Percentiles rank a stretch among this genome's conserved stretches.
phyloP scores from a whole-genome alignment of 768 basidiomycete genomes.

The Leucosporidium creatinivorum region DNA sequence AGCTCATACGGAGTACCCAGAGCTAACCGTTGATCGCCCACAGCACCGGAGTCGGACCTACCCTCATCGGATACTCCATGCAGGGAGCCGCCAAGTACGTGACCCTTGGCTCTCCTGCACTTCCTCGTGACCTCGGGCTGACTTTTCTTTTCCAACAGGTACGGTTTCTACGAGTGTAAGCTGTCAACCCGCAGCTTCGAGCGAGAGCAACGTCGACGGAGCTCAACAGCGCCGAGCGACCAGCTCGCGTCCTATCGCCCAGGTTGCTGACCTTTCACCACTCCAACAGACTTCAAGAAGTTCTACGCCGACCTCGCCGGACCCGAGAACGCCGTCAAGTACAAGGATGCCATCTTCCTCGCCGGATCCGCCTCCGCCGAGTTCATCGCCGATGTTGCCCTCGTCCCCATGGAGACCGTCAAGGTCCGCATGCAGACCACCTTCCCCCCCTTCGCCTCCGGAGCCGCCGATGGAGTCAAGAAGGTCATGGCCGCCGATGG shows the following conservation, averaged over 20 bases:
- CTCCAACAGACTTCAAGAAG: constrained; percentile 15
- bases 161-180: constrained; percentile 42
- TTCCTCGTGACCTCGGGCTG: too few species aligned
- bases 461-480: constrained; percentile 22
- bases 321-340: constrained; percentile 44
- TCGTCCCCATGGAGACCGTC: constrained; percentile 43
- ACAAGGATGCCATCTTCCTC: constrained; percentile 47
- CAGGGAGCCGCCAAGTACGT: constrained; percentile 48
- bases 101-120: too few species aligned
- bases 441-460: constrained; percentile 35
- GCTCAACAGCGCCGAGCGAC: too few species aligned
- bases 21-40: neutral
- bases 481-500: constrained; percentile 36
- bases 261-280: neutral
- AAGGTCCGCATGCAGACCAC: constrained; percentile 40
- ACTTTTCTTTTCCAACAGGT: constrained; percentile 36
- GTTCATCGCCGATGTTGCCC: constrained; percentile 48
- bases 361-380: constrained; percentile 48
- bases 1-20: neutral
- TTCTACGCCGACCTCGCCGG: constrained; percentile 46
- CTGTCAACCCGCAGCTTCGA: too few species aligned
- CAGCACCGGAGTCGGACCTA: constrained; percentile 47
- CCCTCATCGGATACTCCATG: constrained; percentile 46
- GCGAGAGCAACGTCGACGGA: too few species aligned
- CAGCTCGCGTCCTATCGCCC: too few species aligned